Evolutionary conservation across 805 yeast species (phyloP).

Genomic region (Cyberlindnera japonica): DNA sequence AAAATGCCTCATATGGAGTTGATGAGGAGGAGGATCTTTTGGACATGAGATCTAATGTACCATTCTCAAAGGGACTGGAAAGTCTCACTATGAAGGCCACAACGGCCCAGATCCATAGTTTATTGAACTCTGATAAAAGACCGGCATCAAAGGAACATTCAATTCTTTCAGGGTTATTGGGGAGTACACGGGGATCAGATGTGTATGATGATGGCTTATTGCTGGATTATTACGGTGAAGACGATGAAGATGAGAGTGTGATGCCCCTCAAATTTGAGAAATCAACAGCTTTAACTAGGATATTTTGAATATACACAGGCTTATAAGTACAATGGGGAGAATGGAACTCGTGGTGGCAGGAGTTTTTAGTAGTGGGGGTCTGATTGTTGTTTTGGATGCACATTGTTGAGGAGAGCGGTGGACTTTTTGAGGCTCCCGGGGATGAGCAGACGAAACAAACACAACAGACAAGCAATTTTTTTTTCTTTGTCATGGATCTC

Average conservation of each 20-base stretch:
- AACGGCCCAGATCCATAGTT: slow-evolving; percentile 4
- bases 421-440: slow-evolving; percentile 7
- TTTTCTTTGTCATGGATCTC: no score
- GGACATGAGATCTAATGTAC: slow-evolving; percentile 3
- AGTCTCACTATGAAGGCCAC: slow-evolving; percentile 2
- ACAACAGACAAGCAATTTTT: no score
- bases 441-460: not conserved
- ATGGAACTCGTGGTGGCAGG: no score
- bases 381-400: no score
- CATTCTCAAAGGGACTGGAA: slow-evolving; percentile 1
- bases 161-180: not conserved
- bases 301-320: no score
- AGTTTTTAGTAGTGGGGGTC: no score
- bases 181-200: not conserved
- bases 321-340: no score
- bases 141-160: not conserved
- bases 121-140: slow-evolving; percentile 1
- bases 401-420: not conserved
- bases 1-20: not conserved
- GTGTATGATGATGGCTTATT: slow-evolving; percentile 21
- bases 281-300: no score
- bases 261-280: not conserved
- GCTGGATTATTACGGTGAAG: slow-evolving; percentile 21
- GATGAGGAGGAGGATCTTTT: slow-evolving; percentile 9
- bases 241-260: slow-evolving; percentile 10